Base-by-base conservation (phyloP, 495 filamentous ascomycete species). In the Xylaria scruposa region DNA sequence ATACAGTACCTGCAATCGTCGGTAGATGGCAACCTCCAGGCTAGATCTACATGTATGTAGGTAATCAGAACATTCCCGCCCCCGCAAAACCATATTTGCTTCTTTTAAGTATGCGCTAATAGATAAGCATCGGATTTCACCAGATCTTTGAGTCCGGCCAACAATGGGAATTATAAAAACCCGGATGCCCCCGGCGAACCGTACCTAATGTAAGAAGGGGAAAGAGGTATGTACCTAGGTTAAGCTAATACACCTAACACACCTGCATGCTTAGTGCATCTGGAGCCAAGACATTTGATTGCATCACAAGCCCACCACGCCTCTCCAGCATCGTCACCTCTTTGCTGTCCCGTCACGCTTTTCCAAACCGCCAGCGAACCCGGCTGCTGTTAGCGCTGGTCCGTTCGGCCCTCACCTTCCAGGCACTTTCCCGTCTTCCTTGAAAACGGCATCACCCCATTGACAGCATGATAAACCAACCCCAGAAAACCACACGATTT, bases 301-400 rank as follows among this genome's bases (percentile, higher is more conserved):
- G 65, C 65, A 67, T 67, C 64, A 56, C 65, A 67, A 56, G 33
- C n/a, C 49, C 36, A 12, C 65, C 49, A 56, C 65, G 65, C 65
- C 65, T 56, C 65, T 56, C 65, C 21, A 54, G 47, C 65, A 67
- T 67, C 65, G 49, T 67, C 65, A 56, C 49, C 36, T 56, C 47
- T 42, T 56, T n/a, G 64, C 33, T 42, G 17, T 13, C 29, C 46
- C 46, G 10, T 36, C 46, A 40, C 40, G 21, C 46, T 53, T 47
- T 38, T 8, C 64, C 21, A 56, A 67, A 24, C 38, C 38, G 36
- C 38, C 29, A 67, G 31, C 33, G 13, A 67, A 42, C 49, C 17
- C 12, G 47, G 33, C 65, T 67, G n/a, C 49, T 36, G 9, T 56
- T 67, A 26, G 42, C 21, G 17, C n/a, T 46, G 24, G 42, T 40